Base-by-base conservation (phyloP, 192 early-diverging fungal species). In the Spizellomyces punctatus region DNA sequence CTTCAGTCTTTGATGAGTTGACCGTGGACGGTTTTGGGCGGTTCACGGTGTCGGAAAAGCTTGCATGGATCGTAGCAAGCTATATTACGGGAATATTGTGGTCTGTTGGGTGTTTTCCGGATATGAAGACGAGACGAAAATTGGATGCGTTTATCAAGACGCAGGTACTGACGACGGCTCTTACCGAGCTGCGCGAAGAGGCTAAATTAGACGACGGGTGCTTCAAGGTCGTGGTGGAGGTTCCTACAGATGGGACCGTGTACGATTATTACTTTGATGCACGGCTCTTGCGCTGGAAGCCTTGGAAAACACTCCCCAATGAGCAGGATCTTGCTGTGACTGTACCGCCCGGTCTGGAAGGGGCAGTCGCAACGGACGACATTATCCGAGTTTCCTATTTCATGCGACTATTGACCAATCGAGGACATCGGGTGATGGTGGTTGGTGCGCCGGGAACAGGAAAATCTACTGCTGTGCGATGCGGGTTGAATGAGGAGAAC, bases 211-310 rank as follows among this genome's bases (percentile, higher is more conserved):
- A 36, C 27, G 61, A 49, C 12, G 16, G 42, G 5, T n/a, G 12
- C 6, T 58, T 44, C 43, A 9, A 54, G 5, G 41, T 22, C 9
- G 27, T 80, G 9, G 5, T 52, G 46, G 27, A 5, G 14, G 42
- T 78, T 9, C 76, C 76, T 49, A 48, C 46, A 14, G 19, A 12
- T 7, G 22, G 44, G 12, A 55, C 62, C n/a, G 64, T 81, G 16
- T 81, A 75, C 61, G 79, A 81, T 50, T 78, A 52, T 50, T 57
- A 73, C 57, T 73, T 78, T 64, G 79, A 78, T 42, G 14, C 66
- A n/a, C 64, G 67, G 10, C 41, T 76, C n/a, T 50, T 77, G 8
- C 27, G n/a, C 21, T 81, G 79, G 79, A 67, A n/a, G 46, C 44
- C 45, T 22, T 81, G 79, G 79, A 44, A 16, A 10, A 36, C 17